Conservation (phyloP, 192 early-diverging fungal genomes). For the Coemansia sp. region DNA sequence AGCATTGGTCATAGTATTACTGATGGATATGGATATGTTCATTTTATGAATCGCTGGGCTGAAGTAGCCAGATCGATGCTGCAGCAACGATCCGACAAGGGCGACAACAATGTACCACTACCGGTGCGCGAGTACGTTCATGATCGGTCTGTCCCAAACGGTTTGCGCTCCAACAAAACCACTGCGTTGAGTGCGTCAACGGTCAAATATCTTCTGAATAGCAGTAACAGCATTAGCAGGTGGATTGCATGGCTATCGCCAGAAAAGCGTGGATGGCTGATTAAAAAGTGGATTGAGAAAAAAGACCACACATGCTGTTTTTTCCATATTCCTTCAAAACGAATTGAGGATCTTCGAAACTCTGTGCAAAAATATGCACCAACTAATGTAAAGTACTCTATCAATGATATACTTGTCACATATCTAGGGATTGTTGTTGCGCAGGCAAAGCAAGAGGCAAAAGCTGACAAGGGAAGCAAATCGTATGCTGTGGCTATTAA, state of each 20-base stretch:
- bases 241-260: constrained; percentile 19
- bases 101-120: neutral
- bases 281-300: neutral
- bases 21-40: constrained; percentile 15
- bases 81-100: neutral
- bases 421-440: too few relatives aligned
- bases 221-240: neutral
- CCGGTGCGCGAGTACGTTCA: neutral
- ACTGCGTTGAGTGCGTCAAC: neutral
- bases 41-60: constrained; percentile 15
- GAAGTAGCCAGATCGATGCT: too few relatives aligned
- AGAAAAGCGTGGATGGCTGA: neutral
- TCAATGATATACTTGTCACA: too few relatives aligned
- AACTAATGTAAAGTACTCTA: too few relatives aligned
- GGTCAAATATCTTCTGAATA: neutral
- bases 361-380: too few relatives aligned
- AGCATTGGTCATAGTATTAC: constrained; percentile 17
- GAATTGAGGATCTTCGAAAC: too few relatives aligned
- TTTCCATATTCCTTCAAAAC: too few relatives aligned
- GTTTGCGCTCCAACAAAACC: neutral
- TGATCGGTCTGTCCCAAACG: neutral
- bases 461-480: too few relatives aligned
- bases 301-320: neutral
- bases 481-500: neutral
- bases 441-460: too few relatives aligned